phyloP scores from a whole-genome alignment of 495 filamentous ascomycete species.

The Aspergillus egyptiacus region DNA sequence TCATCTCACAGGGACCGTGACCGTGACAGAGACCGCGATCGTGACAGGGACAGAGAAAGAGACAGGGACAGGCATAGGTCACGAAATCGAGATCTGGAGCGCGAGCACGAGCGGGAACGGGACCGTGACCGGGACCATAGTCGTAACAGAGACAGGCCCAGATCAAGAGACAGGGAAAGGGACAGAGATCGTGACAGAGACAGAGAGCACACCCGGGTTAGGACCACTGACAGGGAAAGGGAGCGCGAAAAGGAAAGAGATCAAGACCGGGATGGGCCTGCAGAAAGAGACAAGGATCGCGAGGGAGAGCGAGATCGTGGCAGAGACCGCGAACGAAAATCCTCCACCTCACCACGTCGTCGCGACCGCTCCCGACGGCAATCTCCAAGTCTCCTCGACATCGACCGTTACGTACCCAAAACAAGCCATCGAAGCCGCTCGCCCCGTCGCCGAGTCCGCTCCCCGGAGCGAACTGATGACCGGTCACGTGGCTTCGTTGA shows the following conservation, averaged over 20 bases:
- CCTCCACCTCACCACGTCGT: conserved; percentile 20
- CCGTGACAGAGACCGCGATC: background rate
- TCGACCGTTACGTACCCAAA: conserved; percentile 46
- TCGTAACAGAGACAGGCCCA: background rate
- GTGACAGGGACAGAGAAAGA: background rate
- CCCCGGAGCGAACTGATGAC: conserved; percentile 24
- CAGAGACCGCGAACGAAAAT: conserved; percentile 14
- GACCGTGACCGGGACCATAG: conserved; percentile 10
- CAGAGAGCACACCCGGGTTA: background rate
- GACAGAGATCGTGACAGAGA: background rate
- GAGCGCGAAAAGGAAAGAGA: conserved; percentile 14
- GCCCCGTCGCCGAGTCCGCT: conserved; percentile 39
- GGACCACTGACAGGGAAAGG: conserved; percentile 6
- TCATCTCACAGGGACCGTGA: conserved; percentile 9
- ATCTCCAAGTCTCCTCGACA: conserved; percentile 35
- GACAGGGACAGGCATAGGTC: background rate
- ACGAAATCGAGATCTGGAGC: conserved; percentile 5
- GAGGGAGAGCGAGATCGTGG: conserved; percentile 15
- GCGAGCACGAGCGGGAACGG: conserved; percentile 12
- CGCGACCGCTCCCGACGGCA: conserved; percentile 29
- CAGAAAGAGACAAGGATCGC: conserved; percentile 3
- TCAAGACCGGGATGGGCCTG: conserved; percentile 2
- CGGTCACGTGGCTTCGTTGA: conserved; percentile 27
- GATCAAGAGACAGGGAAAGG: conserved; percentile 1
- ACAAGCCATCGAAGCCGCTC: conserved; percentile 42